These are phyloP conservation scores for Mariannaea elegans DNA, from an alignment of 2,329 filamentous ascomycete genomes.

Conservation along the genomic window DNA sequence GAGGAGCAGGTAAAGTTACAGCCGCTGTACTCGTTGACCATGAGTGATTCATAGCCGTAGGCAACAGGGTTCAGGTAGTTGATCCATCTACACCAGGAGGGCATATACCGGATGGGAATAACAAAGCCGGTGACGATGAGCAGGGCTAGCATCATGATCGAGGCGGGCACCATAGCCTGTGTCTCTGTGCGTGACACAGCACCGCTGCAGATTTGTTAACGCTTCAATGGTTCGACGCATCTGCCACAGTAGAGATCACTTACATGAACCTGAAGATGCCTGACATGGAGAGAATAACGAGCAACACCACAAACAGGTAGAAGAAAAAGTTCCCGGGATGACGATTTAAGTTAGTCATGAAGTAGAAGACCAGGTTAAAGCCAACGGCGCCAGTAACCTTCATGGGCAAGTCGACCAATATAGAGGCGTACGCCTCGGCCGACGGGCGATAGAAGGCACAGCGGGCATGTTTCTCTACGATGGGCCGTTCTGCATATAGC, in stretches of 20 bases:
- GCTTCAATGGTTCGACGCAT: slow-evolving; percentile 38
- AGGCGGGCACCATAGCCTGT: slow-evolving; percentile 49
- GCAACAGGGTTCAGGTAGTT: slow-evolving; percentile 70
- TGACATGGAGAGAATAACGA: slow-evolving; percentile 67
- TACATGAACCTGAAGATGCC: slow-evolving; percentile 62
- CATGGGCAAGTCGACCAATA: slow-evolving; percentile 52
- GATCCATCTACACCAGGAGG: slow-evolving; percentile 73
- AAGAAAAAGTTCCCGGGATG: slow-evolving; percentile 56
- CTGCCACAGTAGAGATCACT: neutral
- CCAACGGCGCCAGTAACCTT: slow-evolving; percentile 49
- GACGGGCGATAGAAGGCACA: slow-evolving; percentile 48
- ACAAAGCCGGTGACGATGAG: slow-evolving; percentile 58
- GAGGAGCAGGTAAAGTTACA: slow-evolving; percentile 30
- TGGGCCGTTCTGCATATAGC: slow-evolving; percentile 42
- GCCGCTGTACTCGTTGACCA: slow-evolving; percentile 69
- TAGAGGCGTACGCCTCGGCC: slow-evolving; percentile 42
- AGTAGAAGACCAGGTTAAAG: slow-evolving; percentile 56
- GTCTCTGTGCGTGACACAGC: slow-evolving; percentile 3
- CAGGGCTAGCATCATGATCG: slow-evolving; percentile 44
- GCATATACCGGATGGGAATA: slow-evolving; percentile 56
- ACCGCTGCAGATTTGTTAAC: neutral
- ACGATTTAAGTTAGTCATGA: slow-evolving; percentile 55
- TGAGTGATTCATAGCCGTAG: slow-evolving; percentile 71
- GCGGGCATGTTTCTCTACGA: too few species aligned
- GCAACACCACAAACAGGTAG: slow-evolving; percentile 55